Evolutionary conservation across 371 early-diverging fungal species (phyloP).

Genomic region (Mortierella sp.): DNA sequence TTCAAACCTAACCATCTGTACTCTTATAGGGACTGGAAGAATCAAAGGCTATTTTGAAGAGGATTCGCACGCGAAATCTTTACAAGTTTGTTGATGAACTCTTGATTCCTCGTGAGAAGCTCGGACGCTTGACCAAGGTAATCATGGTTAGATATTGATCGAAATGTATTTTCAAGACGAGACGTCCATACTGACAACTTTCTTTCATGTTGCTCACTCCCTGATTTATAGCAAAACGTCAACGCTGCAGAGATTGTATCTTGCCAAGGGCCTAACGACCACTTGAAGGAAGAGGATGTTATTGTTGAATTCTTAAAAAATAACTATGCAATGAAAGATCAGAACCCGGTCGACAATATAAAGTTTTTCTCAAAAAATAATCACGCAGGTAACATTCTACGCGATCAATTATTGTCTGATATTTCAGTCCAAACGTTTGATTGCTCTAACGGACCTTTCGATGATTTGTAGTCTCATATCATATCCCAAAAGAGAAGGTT

Average conservation of each 20-base stretch:
- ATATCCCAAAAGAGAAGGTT: constrained; percentile 76
- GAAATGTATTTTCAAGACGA: background rate
- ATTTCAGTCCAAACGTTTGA: background rate
- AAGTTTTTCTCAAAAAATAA: constrained; percentile 84
- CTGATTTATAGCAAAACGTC: constrained; percentile 57
- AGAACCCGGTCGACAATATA: constrained; percentile 89
- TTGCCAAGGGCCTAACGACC: constrained; percentile 67
- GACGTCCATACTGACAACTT: background rate
- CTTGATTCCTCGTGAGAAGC: constrained; percentile 74
- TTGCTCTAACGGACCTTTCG: background rate
- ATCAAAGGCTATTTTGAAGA: constrained; percentile 77
- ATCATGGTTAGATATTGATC: background rate
- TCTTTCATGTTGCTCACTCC: too few species aligned
- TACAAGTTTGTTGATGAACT: constrained; percentile 93
- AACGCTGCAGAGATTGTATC: constrained; percentile 69
- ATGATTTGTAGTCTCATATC: constrained; percentile 61
- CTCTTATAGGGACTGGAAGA: constrained; percentile 65
- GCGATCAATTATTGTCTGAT: too few species aligned
- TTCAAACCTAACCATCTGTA: background rate
- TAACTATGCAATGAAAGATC: constrained; percentile 86
- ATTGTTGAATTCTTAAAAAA: constrained; percentile 79
- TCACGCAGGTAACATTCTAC: constrained; percentile 55
- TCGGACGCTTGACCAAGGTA: constrained; percentile 61
- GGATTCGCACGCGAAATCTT: constrained; percentile 81
- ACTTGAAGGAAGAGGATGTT: constrained; percentile 72